phyloP scores from a whole-genome alignment of 345 rosid species.

The Hypericum perforatum region DNA sequence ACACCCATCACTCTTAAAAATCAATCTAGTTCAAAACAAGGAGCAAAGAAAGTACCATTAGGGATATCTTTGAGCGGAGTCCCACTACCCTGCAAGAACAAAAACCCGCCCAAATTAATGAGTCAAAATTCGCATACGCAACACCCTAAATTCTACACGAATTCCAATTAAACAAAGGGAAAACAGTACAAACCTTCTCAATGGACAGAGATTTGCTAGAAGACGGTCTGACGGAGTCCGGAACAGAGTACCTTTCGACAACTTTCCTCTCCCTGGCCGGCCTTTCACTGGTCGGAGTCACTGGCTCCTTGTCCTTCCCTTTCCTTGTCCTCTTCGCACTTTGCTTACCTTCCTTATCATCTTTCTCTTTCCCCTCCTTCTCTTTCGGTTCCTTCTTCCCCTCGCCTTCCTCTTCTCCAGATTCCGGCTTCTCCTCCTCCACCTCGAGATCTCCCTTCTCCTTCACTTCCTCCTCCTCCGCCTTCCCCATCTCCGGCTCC shows the following conservation, averaged over 20 bases:
- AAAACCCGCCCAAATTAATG: neutral
- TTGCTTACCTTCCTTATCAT: conserved; percentile 10
- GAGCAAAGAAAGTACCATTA: conserved; percentile 40
- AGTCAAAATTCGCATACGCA: neutral
- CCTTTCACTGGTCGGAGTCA: conserved; percentile 55
- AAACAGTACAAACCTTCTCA: conserved; percentile 39
- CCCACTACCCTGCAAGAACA: conserved; percentile 62
- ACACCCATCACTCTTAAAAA: neutral
- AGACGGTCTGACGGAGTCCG: conserved; percentile 40
- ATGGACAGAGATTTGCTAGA: conserved; percentile 53
- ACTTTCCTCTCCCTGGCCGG: conserved; percentile 83
- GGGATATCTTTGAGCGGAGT: conserved; percentile 84
- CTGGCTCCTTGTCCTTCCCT: conserved; percentile 22
- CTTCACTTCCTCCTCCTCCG: conserved; percentile 12
- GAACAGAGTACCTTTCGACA: conserved; percentile 76
- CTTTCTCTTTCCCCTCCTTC: conserved; percentile 8
- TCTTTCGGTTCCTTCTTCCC: conserved; percentile 7
- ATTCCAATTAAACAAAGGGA: too few relatives aligned
- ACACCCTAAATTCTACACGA: too few relatives aligned
- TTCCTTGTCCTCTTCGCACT: neutral
- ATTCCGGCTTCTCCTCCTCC: conserved; percentile 10
- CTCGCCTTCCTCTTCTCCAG: conserved; percentile 11
- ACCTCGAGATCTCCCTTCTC: conserved; percentile 7
- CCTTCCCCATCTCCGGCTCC: neutral
- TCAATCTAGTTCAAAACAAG: neutral